Conservation (phyloP, 2,329 filamentous ascomycete species). For the Talaromyces sp. region DNA sequence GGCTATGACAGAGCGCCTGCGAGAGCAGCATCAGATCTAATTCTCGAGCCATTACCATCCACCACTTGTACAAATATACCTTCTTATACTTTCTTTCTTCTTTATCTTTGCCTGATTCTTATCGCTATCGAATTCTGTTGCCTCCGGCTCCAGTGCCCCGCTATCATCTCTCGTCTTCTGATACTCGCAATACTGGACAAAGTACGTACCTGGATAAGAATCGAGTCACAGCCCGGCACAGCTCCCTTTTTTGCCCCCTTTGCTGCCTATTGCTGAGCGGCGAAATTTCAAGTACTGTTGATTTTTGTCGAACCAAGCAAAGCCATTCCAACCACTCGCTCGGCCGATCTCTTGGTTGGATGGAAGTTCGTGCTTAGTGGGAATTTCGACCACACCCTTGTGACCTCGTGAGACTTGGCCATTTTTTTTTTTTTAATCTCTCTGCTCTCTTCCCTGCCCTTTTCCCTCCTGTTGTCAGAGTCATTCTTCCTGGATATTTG, state of each 20-base stretch:
- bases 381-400: conserved; percentile 1
- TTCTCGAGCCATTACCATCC: not conserved
- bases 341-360: conserved; percentile 1
- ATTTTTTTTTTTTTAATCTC: not conserved
- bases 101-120: not conserved
- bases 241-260: conserved; percentile 6
- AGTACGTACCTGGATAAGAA: not conserved
- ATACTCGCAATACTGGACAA: not conserved
- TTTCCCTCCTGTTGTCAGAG: not conserved
- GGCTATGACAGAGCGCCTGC: conserved; percentile 4
- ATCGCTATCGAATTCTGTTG: conserved; percentile 7
- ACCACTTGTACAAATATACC: not conserved
- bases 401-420: conserved; percentile 10
- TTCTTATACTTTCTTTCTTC: not conserved
- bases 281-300: not conserved
- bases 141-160: conserved; percentile 10
- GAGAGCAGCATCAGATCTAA: conserved; percentile 8
- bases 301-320: not conserved
- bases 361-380: conserved; percentile 5
- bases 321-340: conserved; percentile 7
- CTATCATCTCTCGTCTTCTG: not conserved
- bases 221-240: not conserved
- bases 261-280: conserved; percentile 14
- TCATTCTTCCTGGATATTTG: not conserved
- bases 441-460: not conserved